Conservation (phyloP, 345 rosid genomes). For the Eutrema heterophyllum region DNA sequence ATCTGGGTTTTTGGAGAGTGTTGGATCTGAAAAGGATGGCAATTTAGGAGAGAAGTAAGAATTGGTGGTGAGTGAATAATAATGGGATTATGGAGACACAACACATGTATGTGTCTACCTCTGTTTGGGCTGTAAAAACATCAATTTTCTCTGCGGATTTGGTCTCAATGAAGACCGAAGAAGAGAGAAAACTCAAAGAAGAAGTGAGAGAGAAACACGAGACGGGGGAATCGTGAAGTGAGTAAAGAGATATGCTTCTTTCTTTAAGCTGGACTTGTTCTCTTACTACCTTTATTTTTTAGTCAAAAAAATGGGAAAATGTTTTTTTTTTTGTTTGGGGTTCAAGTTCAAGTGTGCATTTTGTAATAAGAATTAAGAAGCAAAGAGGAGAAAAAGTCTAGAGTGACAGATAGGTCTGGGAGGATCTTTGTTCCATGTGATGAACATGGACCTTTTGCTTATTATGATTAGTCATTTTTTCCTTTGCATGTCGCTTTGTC, state of each 20-base stretch:
- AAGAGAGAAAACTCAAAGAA: slow-evolving; percentile 6
- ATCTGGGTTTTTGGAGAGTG: background rate
- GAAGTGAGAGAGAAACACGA: slow-evolving; percentile 18
- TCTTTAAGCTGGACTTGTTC: slow-evolving; percentile 38
- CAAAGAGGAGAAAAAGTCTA: slow-evolving; percentile 18
- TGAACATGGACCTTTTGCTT: slow-evolving; percentile 25
- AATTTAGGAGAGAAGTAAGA: slow-evolving; percentile 23
- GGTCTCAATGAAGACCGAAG: slow-evolving; percentile 24
- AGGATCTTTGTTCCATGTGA: slow-evolving; percentile 31
- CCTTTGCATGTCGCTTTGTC: background rate
- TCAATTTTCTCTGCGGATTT: slow-evolving; percentile 16
- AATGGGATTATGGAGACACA: slow-evolving; percentile 29
- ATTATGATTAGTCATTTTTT: slow-evolving; percentile 3
- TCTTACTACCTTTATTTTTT: background rate
- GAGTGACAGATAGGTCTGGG: slow-evolving; percentile 22
- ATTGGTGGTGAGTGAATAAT: slow-evolving; percentile 6
- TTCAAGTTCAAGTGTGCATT: slow-evolving; percentile 10
- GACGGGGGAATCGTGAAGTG: slow-evolving; percentile 52
- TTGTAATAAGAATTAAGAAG: slow-evolving; percentile 17
- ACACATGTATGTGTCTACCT: slow-evolving; percentile 30
- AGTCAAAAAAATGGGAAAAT: background rate
- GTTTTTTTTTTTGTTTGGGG: background rate
- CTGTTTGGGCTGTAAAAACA: slow-evolving; percentile 20
- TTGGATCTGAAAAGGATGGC: slow-evolving; percentile 41
- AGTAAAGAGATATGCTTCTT: slow-evolving; percentile 33